A percentile compares a stretch with the other conserved stretches of the same genome.
Evolutionary conservation across 2,329 filamentous ascomycete genomes (phyloP).

Genomic region (Microdochium bolleyi): DNA sequence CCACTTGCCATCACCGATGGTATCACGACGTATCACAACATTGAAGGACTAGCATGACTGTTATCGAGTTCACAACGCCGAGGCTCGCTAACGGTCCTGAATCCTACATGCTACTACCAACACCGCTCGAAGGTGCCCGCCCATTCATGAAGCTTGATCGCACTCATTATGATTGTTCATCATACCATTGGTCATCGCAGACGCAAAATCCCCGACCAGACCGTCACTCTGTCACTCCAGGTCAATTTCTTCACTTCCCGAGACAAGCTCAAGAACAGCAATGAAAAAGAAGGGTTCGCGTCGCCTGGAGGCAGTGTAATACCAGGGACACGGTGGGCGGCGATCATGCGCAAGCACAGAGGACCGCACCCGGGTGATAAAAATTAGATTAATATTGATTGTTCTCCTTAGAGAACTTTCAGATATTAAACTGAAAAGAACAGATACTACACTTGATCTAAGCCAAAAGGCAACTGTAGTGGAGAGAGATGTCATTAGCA

Average conservation of each 20-base stretch:
- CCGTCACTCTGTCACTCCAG: neutral
- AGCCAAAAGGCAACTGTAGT: constrained; percentile 42
- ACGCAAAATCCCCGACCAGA: neutral
- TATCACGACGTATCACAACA: too few species aligned
- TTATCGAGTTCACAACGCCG: too few species aligned
- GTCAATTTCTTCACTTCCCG: constrained; percentile 47
- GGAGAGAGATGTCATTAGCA: constrained; percentile 32
- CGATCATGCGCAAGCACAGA: constrained; percentile 66
- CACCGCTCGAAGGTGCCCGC: too few species aligned
- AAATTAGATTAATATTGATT: constrained; percentile 80
- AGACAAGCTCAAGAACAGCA: constrained; percentile 41
- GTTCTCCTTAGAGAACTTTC: constrained; percentile 67
- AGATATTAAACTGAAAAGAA: constrained; percentile 98
- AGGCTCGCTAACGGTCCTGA: too few species aligned
- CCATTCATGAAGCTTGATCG: too few species aligned
- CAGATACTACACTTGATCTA: constrained; percentile 96
- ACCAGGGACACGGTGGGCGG: constrained; percentile 63
- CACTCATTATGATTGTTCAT: neutral
- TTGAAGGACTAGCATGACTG: too few species aligned
- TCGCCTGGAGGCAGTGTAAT: constrained; percentile 69
- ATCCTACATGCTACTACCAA: too few species aligned
- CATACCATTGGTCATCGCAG: too few species aligned
- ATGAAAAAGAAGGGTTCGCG: constrained; percentile 60
- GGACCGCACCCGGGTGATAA: constrained; percentile 45
- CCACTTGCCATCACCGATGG: too few species aligned